Evolutionary conservation across 2,329 filamentous ascomycete genomes (phyloP).

Genomic region (Nothopassalora personata): DNA sequence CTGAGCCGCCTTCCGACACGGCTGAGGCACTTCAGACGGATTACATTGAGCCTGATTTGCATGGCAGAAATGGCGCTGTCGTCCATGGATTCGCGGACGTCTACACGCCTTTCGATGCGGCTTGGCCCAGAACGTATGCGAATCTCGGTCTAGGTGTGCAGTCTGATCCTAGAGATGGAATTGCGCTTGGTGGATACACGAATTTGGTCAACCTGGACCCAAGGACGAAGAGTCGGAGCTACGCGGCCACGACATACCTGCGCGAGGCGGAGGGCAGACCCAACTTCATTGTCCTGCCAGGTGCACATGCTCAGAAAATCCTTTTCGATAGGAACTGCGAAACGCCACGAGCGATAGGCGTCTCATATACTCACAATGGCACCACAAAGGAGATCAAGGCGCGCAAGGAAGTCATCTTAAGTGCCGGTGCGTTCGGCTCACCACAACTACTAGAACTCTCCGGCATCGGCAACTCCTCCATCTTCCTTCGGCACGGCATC

Average conservation of each 20-base stretch:
- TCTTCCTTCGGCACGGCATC: slow-evolving; percentile 27
- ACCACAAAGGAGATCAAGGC: slow-evolving; percentile 18
- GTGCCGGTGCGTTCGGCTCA: slow-evolving; percentile 52
- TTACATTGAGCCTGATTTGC: slow-evolving; percentile 25
- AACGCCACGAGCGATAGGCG: neutral
- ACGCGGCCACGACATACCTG: slow-evolving; percentile 31
- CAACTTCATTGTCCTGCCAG: slow-evolving; percentile 30
- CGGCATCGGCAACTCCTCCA: slow-evolving; percentile 46
- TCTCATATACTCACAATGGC: neutral
- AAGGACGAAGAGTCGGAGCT: slow-evolving; percentile 23
- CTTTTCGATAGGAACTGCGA: neutral
- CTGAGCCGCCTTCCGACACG: slow-evolving; percentile 1
- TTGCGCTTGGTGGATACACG: slow-evolving; percentile 30
- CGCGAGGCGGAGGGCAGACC: slow-evolving; percentile 19
- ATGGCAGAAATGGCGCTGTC: slow-evolving; percentile 32
- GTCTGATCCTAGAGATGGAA: slow-evolving; percentile 30
- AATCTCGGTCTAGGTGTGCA: slow-evolving; percentile 23
- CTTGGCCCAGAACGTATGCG: slow-evolving; percentile 11
- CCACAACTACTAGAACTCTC: slow-evolving; percentile 57
- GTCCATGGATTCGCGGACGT: slow-evolving; percentile 33
- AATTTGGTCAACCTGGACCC: slow-evolving; percentile 13
- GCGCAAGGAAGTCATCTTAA: slow-evolving; percentile 45
- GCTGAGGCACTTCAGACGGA: slow-evolving; percentile 6
- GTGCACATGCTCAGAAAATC: slow-evolving; percentile 29
- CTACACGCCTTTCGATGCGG: slow-evolving; percentile 27